These are phyloP conservation scores for Acer negundo DNA, from an alignment of 345 rosid genomes.

Conservation along the genomic window DNA sequence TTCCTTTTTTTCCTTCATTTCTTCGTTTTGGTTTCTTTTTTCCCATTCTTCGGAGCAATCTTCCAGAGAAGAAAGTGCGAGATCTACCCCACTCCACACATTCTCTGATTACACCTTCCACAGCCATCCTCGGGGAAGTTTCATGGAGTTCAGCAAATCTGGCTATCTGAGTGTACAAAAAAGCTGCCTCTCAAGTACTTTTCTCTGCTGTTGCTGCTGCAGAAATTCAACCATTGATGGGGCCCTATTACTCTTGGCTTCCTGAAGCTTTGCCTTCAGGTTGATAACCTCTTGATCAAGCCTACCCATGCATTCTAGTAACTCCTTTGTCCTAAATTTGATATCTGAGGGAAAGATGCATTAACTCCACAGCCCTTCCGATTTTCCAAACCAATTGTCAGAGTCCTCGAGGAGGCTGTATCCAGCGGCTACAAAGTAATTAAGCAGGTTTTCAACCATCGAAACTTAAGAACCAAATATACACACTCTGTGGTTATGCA, in stretches of 20 bases:
- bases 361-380: slow-evolving; percentile 81
- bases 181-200: slow-evolving; percentile 78
- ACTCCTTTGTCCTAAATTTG: slow-evolving; percentile 88
- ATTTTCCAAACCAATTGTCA: slow-evolving; percentile 86
- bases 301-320: slow-evolving; percentile 97
- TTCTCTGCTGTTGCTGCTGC: slow-evolving; percentile 76
- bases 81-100: slow-evolving; percentile 83
- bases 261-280: slow-evolving; percentile 67
- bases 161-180: slow-evolving; percentile 85
- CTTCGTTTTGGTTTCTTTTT: too few species aligned
- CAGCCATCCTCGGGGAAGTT: slow-evolving; percentile 91
- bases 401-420: slow-evolving; percentile 77
- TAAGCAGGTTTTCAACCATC: slow-evolving; percentile 16
- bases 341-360: too few species aligned
- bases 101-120: slow-evolving; percentile 84
- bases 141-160: slow-evolving; percentile 96
- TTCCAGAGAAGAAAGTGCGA: slow-evolving; percentile 68
- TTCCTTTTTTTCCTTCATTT: too few species aligned
- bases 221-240: slow-evolving; percentile 46
- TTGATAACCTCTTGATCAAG: slow-evolving; percentile 69
- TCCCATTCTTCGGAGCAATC: slow-evolving; percentile 62
- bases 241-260: slow-evolving; percentile 55
- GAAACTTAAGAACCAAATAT: slow-evolving; percentile 10
- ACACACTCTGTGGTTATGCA: not conserved
- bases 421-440: slow-evolving; percentile 65